Conservation (phyloP, 75 land plant genomes). For the Picea sitchensis region DNA sequence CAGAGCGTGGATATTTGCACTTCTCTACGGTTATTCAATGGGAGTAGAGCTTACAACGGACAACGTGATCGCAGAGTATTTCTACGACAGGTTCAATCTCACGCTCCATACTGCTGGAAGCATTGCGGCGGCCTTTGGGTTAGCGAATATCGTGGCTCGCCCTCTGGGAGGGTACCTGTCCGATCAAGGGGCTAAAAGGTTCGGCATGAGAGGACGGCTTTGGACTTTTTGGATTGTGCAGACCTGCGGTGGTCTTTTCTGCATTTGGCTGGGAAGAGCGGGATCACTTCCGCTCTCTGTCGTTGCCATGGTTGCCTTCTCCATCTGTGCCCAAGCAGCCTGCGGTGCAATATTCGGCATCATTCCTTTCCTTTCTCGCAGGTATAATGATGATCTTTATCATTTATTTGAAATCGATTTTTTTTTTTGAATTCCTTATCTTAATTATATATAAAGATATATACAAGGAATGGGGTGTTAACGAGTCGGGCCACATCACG, state of each 20-base stretch:
- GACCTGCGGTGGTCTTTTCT: constrained; percentile 67
- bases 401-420: background rate
- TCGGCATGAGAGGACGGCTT: constrained; percentile 81
- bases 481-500: no score
- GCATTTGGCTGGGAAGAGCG: constrained; percentile 55
- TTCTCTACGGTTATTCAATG: constrained; percentile 48
- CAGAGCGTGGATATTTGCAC: constrained; percentile 54
- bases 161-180: constrained; percentile 67
- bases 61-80: constrained; percentile 59
- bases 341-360: constrained; percentile 81
- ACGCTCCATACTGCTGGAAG: constrained; percentile 39
- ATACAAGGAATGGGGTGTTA: no score
- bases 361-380: constrained; percentile 75
- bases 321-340: constrained; percentile 68
- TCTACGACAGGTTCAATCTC: constrained; percentile 46
- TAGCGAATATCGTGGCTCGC: constrained; percentile 68
- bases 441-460: no score
- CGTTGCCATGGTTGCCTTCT: constrained; percentile 68
- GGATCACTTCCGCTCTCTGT: constrained; percentile 34
- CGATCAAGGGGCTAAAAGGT: constrained; percentile 35
- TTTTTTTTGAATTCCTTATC: no score
- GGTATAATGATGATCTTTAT: constrained; percentile 17
- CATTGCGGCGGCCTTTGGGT: constrained; percentile 46
- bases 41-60: constrained; percentile 67
- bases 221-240: constrained; percentile 79